Evolutionary conservation across 805 yeast genomes (phyloP).

Genomic region (Spathaspora arborariae): DNA sequence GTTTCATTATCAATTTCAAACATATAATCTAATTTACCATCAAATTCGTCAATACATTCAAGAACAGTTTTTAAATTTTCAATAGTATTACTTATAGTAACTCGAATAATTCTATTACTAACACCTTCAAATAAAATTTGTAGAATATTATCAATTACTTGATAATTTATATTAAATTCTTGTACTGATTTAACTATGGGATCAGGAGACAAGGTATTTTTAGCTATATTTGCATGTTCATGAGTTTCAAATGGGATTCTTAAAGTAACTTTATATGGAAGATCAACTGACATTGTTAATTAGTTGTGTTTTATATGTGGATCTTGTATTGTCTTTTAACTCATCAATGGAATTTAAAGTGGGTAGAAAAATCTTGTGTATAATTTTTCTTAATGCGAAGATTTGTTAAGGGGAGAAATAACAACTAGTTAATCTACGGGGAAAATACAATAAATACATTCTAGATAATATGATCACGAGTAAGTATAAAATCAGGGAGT

Average conservation of each 20-base stretch:
- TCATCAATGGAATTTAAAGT: too few species aligned
- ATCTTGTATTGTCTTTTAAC: too few species aligned
- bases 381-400: too few species aligned
- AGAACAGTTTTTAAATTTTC: constrained; percentile 74
- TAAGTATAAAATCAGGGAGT: too few species aligned
- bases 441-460: too few species aligned
- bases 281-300: neutral
- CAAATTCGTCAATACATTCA: constrained; percentile 77
- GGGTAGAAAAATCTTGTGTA: too few species aligned
- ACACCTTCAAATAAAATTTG: constrained; percentile 51
- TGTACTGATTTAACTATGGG: constrained; percentile 68
- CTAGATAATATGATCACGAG: too few species aligned
- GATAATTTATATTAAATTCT: constrained; percentile 53
- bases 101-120: constrained; percentile 74
- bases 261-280: constrained; percentile 24
- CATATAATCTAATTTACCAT: constrained; percentile 27
- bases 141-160: constrained; percentile 32
- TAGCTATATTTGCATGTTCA: constrained; percentile 63
- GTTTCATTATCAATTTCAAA: constrained; percentile 10
- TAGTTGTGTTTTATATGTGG: too few species aligned
- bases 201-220: constrained; percentile 63
- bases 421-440: too few species aligned
- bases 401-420: too few species aligned
- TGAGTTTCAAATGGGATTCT: constrained; percentile 60
- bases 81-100: constrained; percentile 76